These are phyloP conservation scores for Xylaria bambusicola DNA, from an alignment of 495 filamentous ascomycete genomes.

Conservation along the genomic window DNA sequence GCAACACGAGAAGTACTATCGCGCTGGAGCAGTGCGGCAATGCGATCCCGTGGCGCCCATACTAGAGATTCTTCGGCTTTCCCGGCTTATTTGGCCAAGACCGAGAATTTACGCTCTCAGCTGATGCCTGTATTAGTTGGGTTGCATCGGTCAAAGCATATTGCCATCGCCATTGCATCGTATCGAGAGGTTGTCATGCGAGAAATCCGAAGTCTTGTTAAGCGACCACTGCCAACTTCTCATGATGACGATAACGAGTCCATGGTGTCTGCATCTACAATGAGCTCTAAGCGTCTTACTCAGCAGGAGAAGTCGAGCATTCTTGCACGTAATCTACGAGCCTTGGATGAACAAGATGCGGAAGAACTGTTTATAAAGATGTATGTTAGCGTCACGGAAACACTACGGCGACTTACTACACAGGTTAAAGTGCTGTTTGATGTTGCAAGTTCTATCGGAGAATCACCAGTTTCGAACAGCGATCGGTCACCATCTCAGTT, in stretches of 20 bases:
- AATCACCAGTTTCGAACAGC: slow-evolving; percentile 25
- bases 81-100: slow-evolving; percentile 73
- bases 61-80: slow-evolving; percentile 64
- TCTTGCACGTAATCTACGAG: slow-evolving; percentile 87
- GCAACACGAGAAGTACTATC: slow-evolving; percentile 72
- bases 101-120: slow-evolving; percentile 65
- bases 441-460: slow-evolving; percentile 76
- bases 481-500: slow-evolving; percentile 49
- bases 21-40: slow-evolving; percentile 65
- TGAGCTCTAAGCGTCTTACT: slow-evolving; percentile 65
- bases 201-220: slow-evolving; percentile 85
- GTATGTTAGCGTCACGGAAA: slow-evolving; percentile 86
- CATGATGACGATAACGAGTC: slow-evolving; percentile 93
- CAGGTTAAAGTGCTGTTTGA: slow-evolving; percentile 97
- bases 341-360: slow-evolving; percentile 78
- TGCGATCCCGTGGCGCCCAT: slow-evolving; percentile 61
- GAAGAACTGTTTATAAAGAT: slow-evolving; percentile 81
- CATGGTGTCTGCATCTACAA: slow-evolving; percentile 81
- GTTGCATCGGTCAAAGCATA: slow-evolving; percentile 74
- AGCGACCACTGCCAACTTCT: slow-evolving; percentile 81
- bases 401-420: slow-evolving; percentile 77
- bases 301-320: slow-evolving; percentile 88
- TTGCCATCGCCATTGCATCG: slow-evolving; percentile 74
- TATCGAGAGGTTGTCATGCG: slow-evolving; percentile 86
- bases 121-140: slow-evolving; percentile 72